Evolutionary conservation across 75 land plant species (phyloP), one percentile per base, ranked within the genome.

Genomic region (Ceratopteris richardii): DNA sequence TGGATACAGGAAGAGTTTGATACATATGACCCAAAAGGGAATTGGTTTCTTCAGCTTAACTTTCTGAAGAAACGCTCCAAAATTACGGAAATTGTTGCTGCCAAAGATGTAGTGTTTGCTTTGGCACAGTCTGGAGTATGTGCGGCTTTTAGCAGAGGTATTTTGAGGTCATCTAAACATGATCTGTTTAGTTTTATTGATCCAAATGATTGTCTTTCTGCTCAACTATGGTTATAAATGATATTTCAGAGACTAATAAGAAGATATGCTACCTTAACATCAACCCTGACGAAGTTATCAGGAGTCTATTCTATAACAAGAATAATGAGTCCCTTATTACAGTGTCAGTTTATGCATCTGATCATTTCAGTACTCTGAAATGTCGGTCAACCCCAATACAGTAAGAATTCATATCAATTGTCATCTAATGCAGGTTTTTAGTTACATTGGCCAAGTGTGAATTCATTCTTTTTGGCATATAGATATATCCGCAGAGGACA

Each of bases 261-360:
- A 81, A 84, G 57, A 84, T 95, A 71, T 95, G 99, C 69, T 90
- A 80, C 64, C 58, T 95, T 52, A 95, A 95, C 69, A 82, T 95
- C 65, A 82, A 83, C 58, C 76, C 91, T 22, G 91, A 95, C 72
- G 99, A 95, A 80, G 99, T 95, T 11, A 90, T 95, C 17, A 64
- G 96, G n/a, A 95, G 99, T 75, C 69, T 95, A 50, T 95, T 95
- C 43, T 93, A 83, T 55, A 90, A 90, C 65, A 95, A 95, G 62
- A 95, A 95, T 72, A 95, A 95, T 66, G 96, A 95, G 14, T 95
- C 96, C 21, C 77, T 95, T 26, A 95, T 95, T 54, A 95, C 99
- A 29, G 99, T 95, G 31, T 95, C 96, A 50, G 99, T 95, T 31
- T 95, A 90, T 76, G 99, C 91, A 33, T 90, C 90, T 7, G 99